Evolutionary conservation across 1,284 basidiomycete species (phyloP).

Genomic region (Ceratobasidium sp.): DNA sequence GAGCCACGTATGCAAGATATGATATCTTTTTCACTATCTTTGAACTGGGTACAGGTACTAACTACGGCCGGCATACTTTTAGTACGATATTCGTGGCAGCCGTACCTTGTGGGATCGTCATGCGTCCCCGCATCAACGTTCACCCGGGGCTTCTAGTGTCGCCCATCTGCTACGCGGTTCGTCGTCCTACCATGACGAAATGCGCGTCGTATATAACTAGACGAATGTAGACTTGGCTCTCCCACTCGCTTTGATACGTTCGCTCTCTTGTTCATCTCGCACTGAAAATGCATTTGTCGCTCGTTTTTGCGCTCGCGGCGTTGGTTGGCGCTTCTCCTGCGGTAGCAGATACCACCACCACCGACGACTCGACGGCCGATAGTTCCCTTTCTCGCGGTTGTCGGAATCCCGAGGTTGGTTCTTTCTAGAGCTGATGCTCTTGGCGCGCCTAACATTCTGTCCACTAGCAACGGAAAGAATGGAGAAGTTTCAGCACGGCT

Average conservation of each 20-base stretch:
- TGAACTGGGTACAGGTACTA: neutral
- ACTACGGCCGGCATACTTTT: neutral
- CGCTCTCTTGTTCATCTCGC: neutral
- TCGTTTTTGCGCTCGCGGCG: conserved; percentile 8
- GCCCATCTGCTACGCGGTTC: neutral
- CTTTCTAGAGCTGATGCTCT: neutral
- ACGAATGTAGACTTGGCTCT: neutral
- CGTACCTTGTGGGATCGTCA: conserved; percentile 2
- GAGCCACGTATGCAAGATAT: neutral
- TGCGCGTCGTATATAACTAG: conserved; percentile 14
- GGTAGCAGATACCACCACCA: conserved; percentile 2
- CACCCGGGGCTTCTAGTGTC: conserved; percentile 32
- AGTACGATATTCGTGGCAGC: neutral
- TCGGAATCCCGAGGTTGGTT: conserved; percentile 23
- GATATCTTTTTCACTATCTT: neutral
- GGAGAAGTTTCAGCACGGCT: conserved; percentile 7
- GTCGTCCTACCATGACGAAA: neutral
- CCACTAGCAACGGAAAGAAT: conserved; percentile 22
- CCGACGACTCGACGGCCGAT: neutral
- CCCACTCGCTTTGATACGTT: neutral
- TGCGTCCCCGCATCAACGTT: conserved; percentile 16
- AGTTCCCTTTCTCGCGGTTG: neutral
- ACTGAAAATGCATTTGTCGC: conserved; percentile 19
- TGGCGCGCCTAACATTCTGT: neutral
- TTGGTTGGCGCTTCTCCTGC: conserved; percentile 5